Conservation (phyloP, 306 rosid species). For the Urtica urens region DNA sequence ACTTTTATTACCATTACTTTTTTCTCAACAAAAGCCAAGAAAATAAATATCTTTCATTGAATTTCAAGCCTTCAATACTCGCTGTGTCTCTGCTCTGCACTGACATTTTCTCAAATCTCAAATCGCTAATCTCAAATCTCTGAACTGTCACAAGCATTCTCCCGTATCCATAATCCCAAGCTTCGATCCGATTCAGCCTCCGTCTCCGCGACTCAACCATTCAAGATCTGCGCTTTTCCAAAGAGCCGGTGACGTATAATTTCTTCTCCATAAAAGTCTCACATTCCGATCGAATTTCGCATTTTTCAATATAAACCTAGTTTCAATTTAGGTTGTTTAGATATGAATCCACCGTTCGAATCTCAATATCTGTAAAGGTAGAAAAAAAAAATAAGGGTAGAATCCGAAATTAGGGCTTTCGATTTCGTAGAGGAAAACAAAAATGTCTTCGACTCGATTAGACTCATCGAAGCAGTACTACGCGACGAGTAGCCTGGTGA, state of each 20-base stretch:
- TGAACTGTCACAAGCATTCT: no score
- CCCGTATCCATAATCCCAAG: no score
- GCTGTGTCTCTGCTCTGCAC: no score
- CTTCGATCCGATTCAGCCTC: no score
- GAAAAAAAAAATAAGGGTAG: neutral
- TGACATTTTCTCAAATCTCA: no score
- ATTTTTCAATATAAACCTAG: neutral
- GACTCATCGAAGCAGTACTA: conserved; percentile 46
- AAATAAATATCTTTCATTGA: no score
- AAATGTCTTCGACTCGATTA: conserved; percentile 44
- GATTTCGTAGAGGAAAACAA: no score
- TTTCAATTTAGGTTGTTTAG: conserved; percentile 13
- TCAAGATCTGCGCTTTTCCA: conserved; percentile 21
- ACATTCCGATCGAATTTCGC: conserved; percentile 7
- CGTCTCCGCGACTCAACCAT: no score
- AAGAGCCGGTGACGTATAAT: conserved; percentile 34
- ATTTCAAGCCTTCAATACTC: no score
- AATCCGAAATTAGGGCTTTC: neutral
- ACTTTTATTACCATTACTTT: no score
- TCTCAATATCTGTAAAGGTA: conserved; percentile 5
- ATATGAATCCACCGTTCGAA: conserved; percentile 7
- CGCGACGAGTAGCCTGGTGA: conserved; percentile 58
- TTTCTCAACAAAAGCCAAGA: no score
- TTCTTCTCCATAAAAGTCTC: conserved; percentile 5
- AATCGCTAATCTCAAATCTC: no score